Base-by-base conservation (phyloP, 805 yeast genomes). In the Teunomyces barrocoloradensis region DNA sequence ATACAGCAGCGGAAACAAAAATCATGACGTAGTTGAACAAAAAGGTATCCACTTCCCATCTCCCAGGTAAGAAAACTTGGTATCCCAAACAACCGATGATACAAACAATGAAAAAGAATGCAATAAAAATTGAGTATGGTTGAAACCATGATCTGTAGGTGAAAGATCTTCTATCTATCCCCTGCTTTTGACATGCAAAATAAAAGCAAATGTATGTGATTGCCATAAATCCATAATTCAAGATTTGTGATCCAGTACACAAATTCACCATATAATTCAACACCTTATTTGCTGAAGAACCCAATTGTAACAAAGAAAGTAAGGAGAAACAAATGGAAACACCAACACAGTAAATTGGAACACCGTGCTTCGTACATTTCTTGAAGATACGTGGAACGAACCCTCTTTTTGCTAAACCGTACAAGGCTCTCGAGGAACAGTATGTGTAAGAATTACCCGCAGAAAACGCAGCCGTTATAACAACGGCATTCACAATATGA, bases 11-110 rank as follows among this genome's bases (percentile, higher is more conserved):
- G 4, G 63, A 53, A 15, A 73, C 64, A 49, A 87, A 87, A 10
- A 88, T 75, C 84, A 86, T 84, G 49, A 89, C 70, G 59, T 89
- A 89, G 57, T 79, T 78, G 65, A 81, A 86, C 54, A 87, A 69
- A 66, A 89, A 89, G 6, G 73, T 68, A 48, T 81, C 73, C 15
- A 75, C 74, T 15, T 73, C 63, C 90, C 92, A 88, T 46, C 69
- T 60, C 5, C 86, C 88, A 11, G 83, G 82, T 39, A 83, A 62
- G 64, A 89, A 87, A 1, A 83, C 87, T 2, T 77, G 68, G 67
- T 86, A 89, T 4, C 96, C 96, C 66, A 62, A 80, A 65, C 55
- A 79, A 59, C 87, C 87, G 74, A 47, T 70, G 61, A 48, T 74
- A 5, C 77, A 60, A 63, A 66, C 59, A 42, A 68, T 53, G 49